Base-by-base conservation (phyloP, 352 stramenopile genomes). In the Globisporangium nunn region DNA sequence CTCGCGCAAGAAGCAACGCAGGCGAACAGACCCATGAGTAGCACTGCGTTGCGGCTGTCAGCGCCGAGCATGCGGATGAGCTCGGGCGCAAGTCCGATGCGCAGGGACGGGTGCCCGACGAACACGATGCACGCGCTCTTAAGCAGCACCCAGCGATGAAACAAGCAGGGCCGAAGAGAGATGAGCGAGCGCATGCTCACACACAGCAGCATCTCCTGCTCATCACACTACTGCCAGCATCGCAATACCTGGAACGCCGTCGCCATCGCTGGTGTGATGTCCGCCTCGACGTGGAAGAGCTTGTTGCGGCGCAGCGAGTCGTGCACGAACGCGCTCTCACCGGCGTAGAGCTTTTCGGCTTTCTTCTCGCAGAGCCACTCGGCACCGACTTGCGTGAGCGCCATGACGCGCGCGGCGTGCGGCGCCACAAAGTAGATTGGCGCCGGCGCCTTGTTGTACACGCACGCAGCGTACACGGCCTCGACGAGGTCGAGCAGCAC, bases 291-390 rank as follows among this genome's bases (percentile, higher is more conserved):
- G 14, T 84, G 69, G 18, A 95, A 70, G 0, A 79, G 11, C 7
- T 83, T 80, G 28, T 15, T 77, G 54, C 85, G 76, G 12, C 62
- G 48, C 47, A 95, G 56, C 23, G 61, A 59, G 37, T 85, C 71
- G 52, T 91, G 81, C 3, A 84, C 35, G 37, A 95, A 95, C 0
- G 81, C 79, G 30, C 76, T 62, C 62, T 93, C 81, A 17, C 81
- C 78, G 10, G 67, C 72, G 44, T 87, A 93, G 15, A 93, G 53
- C 48, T 87, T 87, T 28, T 90, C 79, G 15, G 85, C 73, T 50
- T 91, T 92, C 60, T 91, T 91, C 56, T 95, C 75, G 54, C 81
- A 91, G 3, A 95, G 63, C 74, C 85, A 95, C 63, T 95, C 82
- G 4, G 85, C 71, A 3, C 79, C 85, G 4, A 62, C 33, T 35